phyloP scores from a whole-genome alignment of 225 moss, liverwort and hornwort genomes.

The Pleurozium schreberi region DNA sequence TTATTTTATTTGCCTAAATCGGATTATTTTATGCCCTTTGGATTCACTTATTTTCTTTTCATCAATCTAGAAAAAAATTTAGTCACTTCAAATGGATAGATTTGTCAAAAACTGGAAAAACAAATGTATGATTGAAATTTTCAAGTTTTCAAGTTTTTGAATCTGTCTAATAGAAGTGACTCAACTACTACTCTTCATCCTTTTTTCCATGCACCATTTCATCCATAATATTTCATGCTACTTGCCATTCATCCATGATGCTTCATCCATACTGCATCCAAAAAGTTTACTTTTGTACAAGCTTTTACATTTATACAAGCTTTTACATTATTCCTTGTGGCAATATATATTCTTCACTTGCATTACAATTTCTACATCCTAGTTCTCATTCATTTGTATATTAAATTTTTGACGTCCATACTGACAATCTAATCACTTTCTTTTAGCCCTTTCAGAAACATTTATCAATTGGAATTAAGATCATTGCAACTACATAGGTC shows the following conservation, averaged over 20 bases:
- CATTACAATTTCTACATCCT: not conserved
- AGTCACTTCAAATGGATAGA: too few species aligned
- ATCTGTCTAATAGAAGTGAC: too few species aligned
- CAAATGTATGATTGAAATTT: too few species aligned
- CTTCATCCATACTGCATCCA: not conserved
- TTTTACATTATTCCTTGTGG: not conserved
- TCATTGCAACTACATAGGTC: too few species aligned
- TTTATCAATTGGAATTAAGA: not conserved
- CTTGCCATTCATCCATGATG: not conserved
- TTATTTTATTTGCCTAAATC: too few species aligned
- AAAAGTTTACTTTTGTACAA: not conserved
- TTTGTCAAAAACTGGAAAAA: too few species aligned
- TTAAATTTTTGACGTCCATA: too few species aligned
- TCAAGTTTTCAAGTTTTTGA: too few species aligned
- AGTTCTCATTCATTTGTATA: not conserved
- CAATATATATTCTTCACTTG: not conserved
- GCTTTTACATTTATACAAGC: not conserved
- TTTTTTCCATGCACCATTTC: not conserved
- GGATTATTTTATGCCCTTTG: too few species aligned
- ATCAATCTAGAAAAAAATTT: too few species aligned
- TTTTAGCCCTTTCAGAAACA: not conserved
- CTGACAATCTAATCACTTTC: not conserved
- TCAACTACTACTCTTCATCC: too few species aligned
- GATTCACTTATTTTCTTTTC: too few species aligned
- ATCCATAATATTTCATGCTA: not conserved